A percentile compares a stretch with the other conserved stretches of the same genome.
Conservation (phyloP, 73 alveolate genomes). For the Paramecium sonneborni region DNA sequence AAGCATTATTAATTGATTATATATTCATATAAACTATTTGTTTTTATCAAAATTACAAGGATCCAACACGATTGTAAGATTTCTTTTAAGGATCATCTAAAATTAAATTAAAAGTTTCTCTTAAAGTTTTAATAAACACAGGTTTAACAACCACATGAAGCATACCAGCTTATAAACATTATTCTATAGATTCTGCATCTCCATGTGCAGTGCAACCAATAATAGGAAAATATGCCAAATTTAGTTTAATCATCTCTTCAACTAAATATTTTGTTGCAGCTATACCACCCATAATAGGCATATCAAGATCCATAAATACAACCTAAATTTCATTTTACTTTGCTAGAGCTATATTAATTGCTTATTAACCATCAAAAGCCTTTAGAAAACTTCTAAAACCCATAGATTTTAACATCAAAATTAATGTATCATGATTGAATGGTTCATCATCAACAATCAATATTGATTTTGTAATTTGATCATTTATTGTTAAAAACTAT, state of each 20-base stretch:
- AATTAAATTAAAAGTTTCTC: background rate
- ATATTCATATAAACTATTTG: background rate
- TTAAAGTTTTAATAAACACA: background rate
- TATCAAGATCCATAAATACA: constrained; percentile 38
- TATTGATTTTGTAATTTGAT: background rate
- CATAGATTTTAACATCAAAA: background rate
- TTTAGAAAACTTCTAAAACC: background rate
- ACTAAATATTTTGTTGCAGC: background rate
- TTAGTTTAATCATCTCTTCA: background rate
- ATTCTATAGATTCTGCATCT: background rate
- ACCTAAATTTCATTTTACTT: background rate
- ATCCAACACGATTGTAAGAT: background rate
- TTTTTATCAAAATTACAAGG: background rate
- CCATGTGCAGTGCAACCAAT: constrained; percentile 53
- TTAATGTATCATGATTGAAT: constrained; percentile 29
- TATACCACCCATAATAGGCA: constrained; percentile 53
- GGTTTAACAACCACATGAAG: constrained; percentile 34
- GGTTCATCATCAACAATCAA: constrained; percentile 58
- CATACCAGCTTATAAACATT: constrained; percentile 24
- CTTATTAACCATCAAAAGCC: constrained; percentile 42
- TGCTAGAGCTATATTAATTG: background rate
- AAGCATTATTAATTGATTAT: background rate
- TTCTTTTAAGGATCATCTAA: background rate
- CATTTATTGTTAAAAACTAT: background rate
- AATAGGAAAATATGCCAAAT: background rate